Evolutionary conservation across 2,329 filamentous ascomycete genomes (phyloP).

Genomic region (Sporothrix dimorphospora): DNA sequence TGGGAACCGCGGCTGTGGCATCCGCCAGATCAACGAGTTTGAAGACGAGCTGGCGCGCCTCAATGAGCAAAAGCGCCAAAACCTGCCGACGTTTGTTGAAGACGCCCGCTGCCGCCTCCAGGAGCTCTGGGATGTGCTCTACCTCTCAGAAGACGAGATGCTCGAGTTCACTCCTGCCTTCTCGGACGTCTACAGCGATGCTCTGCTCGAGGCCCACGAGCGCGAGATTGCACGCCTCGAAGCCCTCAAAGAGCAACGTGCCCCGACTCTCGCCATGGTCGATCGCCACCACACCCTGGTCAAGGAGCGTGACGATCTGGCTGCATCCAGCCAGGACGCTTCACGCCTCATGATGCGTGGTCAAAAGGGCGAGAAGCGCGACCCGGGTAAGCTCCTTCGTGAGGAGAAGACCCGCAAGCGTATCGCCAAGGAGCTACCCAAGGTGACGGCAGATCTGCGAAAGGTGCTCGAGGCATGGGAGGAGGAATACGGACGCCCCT

Average conservation of each 20-base stretch:
- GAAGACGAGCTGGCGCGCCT: constrained; percentile 85
- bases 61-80: constrained; percentile 92
- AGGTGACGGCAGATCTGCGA: constrained; percentile 80
- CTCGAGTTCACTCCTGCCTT: constrained; percentile 96
- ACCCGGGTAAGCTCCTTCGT: constrained; percentile 88
- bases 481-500: constrained; percentile 89
- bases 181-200: constrained; percentile 95
- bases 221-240: constrained; percentile 84
- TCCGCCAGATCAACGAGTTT: constrained; percentile 93
- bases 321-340: constrained; percentile 91
- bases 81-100: constrained; percentile 93
- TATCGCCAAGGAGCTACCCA: constrained; percentile 93
- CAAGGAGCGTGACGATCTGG: constrained; percentile 82
- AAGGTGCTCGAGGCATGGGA: constrained; percentile 87
- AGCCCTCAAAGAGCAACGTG: constrained; percentile 80
- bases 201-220: constrained; percentile 91
- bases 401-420: constrained; percentile 99
- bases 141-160: constrained; percentile 98
- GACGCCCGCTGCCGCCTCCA: constrained; percentile 89
- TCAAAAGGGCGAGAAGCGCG: constrained; percentile 89
- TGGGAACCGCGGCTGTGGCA: constrained; percentile 84
- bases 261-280: constrained; percentile 78
- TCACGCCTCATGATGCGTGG: constrained; percentile 90
- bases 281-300: constrained; percentile 83
- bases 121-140: constrained; percentile 91